Conservation (phyloP, 208 protist species). For the Porcisia hertigi region DNA sequence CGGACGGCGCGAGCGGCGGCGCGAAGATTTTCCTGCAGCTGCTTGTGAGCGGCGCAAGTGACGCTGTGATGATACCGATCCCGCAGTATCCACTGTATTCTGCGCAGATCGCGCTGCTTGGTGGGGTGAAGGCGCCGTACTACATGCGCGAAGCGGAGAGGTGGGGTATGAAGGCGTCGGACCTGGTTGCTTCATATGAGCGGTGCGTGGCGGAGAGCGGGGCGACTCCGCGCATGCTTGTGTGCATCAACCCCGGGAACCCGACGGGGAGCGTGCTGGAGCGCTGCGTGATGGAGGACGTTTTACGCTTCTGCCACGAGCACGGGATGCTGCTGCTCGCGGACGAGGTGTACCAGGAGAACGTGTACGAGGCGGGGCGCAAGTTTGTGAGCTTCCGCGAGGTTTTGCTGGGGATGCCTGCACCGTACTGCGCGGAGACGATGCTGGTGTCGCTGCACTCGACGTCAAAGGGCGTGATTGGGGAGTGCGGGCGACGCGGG, state of each 20-base stretch:
- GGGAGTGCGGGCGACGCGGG: slow-evolving; percentile 98
- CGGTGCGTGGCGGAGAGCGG: slow-evolving; percentile 55
- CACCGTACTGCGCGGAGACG: slow-evolving; percentile 62
- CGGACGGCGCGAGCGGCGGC: slow-evolving; percentile 95
- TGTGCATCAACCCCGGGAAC: slow-evolving; percentile 99
- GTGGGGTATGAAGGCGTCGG: slow-evolving; percentile 86
- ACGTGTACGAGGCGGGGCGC: slow-evolving; percentile 93
- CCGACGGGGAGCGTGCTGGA: slow-evolving; percentile 95
- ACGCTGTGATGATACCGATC: slow-evolving; percentile 97
- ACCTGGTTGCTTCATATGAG: slow-evolving; percentile 67
- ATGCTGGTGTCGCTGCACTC: slow-evolving; percentile 95
- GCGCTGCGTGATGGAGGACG: slow-evolving; percentile 75
- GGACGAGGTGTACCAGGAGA: slow-evolving; percentile 99
- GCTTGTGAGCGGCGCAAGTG: slow-evolving; percentile 65
- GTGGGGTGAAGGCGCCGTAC: slow-evolving; percentile 92
- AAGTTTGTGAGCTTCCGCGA: slow-evolving; percentile 93
- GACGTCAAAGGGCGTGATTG: slow-evolving; percentile 98
- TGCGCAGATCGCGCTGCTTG: slow-evolving; percentile 95
- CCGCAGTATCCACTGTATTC: slow-evolving; percentile 99
- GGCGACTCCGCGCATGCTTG: slow-evolving; percentile 92
- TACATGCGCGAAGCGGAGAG: slow-evolving; percentile 93
- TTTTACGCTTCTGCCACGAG: slow-evolving; percentile 72
- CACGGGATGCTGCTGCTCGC: slow-evolving; percentile 94
- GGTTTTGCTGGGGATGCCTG: slow-evolving; percentile 67
- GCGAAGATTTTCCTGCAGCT: slow-evolving; percentile 90